phyloP scores from a whole-genome alignment of 306 rosid species.

The Carpinus fangiana region DNA sequence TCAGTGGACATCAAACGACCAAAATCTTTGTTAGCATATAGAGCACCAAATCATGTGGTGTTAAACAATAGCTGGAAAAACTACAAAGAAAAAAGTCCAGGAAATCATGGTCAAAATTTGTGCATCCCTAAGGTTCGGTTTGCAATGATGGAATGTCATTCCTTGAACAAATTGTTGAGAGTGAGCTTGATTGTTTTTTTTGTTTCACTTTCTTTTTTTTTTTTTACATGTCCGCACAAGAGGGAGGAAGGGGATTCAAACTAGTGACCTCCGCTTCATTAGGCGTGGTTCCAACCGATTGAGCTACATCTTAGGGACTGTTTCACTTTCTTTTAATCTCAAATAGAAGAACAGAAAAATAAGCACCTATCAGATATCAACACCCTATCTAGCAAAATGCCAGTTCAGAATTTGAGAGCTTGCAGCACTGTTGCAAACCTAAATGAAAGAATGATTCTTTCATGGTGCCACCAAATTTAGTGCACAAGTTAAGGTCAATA shows the following conservation, averaged over 20 bases:
- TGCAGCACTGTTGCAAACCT: neutral
- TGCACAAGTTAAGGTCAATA: neutral
- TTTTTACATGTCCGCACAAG: too few relatives aligned
- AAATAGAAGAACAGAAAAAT: too few relatives aligned
- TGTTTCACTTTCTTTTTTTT: neutral
- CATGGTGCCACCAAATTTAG: neutral
- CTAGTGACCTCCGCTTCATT: too few relatives aligned
- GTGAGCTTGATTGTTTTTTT: neutral
- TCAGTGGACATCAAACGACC: neutral
- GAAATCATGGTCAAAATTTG: neutral
- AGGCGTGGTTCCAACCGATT: too few relatives aligned
- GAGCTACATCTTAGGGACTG: neutral
- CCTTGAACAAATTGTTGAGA: neutral
- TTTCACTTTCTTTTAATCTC: too few relatives aligned
- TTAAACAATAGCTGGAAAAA: neutral
- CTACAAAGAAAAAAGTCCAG: neutral
- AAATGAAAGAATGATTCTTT: neutral
- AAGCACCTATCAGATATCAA: too few relatives aligned
- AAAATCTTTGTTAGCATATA: neutral
- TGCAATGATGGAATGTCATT: neutral
- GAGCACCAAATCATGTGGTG: neutral
- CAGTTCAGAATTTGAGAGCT: neutral
- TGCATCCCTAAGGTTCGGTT: neutral
- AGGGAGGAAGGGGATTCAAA: too few relatives aligned
- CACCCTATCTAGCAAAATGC: too few relatives aligned